These are phyloP conservation scores for Psidium friedrichsthalianum DNA, from an alignment of 345 rosid genomes.

Conservation along the genomic window DNA sequence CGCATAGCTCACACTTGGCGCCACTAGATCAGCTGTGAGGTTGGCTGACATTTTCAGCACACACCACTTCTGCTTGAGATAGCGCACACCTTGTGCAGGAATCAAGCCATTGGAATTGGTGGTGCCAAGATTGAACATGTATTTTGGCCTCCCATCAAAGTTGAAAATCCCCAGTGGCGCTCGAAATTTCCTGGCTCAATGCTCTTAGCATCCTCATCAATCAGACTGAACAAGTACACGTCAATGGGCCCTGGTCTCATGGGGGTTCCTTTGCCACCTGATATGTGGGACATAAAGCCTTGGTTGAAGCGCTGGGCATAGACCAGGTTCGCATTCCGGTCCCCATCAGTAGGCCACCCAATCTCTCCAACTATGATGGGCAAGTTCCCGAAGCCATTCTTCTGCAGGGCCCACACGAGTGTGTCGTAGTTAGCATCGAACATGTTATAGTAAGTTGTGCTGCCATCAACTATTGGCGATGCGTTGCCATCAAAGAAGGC, in stretches of 20 bases:
- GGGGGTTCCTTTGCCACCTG: conserved; percentile 83
- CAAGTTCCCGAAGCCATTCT: conserved; percentile 68
- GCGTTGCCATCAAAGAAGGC: conserved; percentile 82
- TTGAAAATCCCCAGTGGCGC: conserved; percentile 75
- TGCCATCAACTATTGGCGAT: conserved; percentile 61
- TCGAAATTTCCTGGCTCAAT: conserved; percentile 83
- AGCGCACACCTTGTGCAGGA: conserved; percentile 39
- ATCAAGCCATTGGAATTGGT: conserved; percentile 55
- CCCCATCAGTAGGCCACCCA: conserved; percentile 98
- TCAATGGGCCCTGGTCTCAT: conserved; percentile 65
- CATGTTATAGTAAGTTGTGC: conserved; percentile 52
- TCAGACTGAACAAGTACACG: conserved; percentile 62
- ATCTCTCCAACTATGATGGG: conserved; percentile 79
- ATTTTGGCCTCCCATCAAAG: conserved; percentile 65
- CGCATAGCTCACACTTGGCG: conserved; percentile 66
- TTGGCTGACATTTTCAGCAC: conserved; percentile 50
- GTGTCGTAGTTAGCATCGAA: conserved; percentile 91
- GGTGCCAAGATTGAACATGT: conserved; percentile 68
- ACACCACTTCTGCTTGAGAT: conserved; percentile 67
- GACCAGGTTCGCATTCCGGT: conserved; percentile 53
- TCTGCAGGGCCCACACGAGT: conserved; percentile 67
- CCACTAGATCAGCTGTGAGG: conserved; percentile 58
- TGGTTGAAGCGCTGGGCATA: conserved; percentile 80
- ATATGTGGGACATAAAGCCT: conserved; percentile 64
- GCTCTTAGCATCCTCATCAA: conserved; percentile 86